phyloP scores from a whole-genome alignment of 2,329 filamentous ascomycete genomes.

The Trichoderma semiorbis region DNA sequence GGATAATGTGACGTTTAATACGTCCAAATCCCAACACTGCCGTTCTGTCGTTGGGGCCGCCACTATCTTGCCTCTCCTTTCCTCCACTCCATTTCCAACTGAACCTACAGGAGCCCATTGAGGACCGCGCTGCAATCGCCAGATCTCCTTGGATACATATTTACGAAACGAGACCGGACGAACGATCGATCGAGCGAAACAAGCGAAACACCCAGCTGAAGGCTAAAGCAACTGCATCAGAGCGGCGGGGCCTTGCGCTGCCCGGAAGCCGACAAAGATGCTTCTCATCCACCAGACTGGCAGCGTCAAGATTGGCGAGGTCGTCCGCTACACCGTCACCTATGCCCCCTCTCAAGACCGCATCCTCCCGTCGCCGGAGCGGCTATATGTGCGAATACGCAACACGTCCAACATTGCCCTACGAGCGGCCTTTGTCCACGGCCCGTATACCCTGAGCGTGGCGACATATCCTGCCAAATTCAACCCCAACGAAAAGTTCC shows the following conservation, averaged over 20 bases:
- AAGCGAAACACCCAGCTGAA: neutral
- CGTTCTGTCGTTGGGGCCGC: neutral
- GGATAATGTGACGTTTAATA: slow-evolving; percentile 1
- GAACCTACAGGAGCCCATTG: neutral
- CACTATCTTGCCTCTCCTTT: neutral
- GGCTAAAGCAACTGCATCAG: neutral
- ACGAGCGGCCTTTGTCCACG: slow-evolving; percentile 92
- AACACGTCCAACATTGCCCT: slow-evolving; percentile 89
- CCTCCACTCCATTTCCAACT: neutral
- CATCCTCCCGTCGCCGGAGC: slow-evolving; percentile 79
- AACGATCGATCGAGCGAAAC: neutral
- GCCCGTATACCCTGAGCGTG: slow-evolving; percentile 86
- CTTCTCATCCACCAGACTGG: slow-evolving; percentile 87
- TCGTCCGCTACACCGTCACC: slow-evolving; percentile 86
- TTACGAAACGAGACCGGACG: neutral
- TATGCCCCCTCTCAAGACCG: slow-evolving; percentile 88
- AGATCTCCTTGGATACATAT: neutral
- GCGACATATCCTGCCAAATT: slow-evolving; percentile 82
- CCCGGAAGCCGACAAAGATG: slow-evolving; percentile 50
- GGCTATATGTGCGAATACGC: slow-evolving; percentile 81
- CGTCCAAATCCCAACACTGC: neutral
- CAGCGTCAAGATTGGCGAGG: slow-evolving; percentile 89
- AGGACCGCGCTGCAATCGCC: neutral
- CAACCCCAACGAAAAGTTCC: slow-evolving; percentile 75
- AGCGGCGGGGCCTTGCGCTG: neutral